Evolutionary conservation across 345 rosid genomes (phyloP), one percentile per base, ranked within the genome.

Genomic region (Trapa bicornis): DNA sequence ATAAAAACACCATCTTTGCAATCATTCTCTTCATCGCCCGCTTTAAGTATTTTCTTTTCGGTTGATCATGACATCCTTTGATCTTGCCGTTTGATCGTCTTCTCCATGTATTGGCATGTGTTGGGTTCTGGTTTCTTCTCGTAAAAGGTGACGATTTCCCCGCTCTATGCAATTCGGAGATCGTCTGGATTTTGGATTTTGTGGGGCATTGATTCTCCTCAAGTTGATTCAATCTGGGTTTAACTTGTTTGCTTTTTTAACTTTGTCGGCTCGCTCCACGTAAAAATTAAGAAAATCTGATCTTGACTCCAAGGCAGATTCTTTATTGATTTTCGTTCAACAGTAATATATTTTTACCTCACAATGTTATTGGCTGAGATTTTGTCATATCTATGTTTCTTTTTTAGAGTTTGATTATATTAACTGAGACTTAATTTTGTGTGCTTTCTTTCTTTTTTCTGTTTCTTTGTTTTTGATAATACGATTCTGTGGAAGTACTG

Each of bases 221-320:
- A 41, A 45, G 48, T 53, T 53, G 70, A 65, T 42, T 43, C 37
- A 41, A 22, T 65, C 37, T 29, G 63, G 63, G 63, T 33, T 29
- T 58, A 15, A 16, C 63, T 32, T 35, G 37, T 58, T 12, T 58
- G 38, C 11, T 58, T 58, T 58, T 33, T 12, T 58, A 41, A 58
- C 63, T 15, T 58, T 58, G 63, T 33, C 63, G 11, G 47, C 61
- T 4, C 70, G 0, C 6, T 37, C 62, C 62, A 53, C 70, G 70
- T 67, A 37, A 38, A 38, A 67, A 53, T 38, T 62, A 62, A 67
- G 70, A 62, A 38, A 1, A 37, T 11, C 63, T 58, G 63, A 0
- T 16, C 35, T 15, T 58, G 63, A 32, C 63, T 58, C 63, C 32
- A 58, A 58, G 8, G 63, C 63, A 11, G 63, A 58, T 58, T 58